Conservation (phyloP, 805 yeast species). For the Torulaspora maleeae region DNA sequence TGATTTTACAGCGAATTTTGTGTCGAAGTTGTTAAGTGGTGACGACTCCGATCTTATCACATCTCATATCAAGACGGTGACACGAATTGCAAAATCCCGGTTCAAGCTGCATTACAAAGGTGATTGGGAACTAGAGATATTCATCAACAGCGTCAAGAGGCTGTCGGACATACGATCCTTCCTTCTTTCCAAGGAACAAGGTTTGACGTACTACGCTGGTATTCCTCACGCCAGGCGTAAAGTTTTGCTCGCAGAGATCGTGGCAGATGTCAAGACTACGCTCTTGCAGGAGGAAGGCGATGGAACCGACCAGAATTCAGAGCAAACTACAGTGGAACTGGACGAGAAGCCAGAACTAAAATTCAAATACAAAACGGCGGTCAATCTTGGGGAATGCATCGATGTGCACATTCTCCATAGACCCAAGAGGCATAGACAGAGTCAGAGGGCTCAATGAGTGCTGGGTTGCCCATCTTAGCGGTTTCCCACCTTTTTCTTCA, state of each 20-base stretch:
- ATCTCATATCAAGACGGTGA: slow-evolving; percentile 23
- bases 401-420: slow-evolving; percentile 31
- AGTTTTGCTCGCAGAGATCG: slow-evolving; percentile 7
- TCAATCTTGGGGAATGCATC: slow-evolving; percentile 27
- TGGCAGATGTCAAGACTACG: slow-evolving; percentile 4
- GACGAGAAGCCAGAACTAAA: slow-evolving; percentile 27
- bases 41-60: slow-evolving; percentile 4
- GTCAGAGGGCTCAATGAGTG: not conserved
- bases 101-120: slow-evolving; percentile 27
- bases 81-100: slow-evolving; percentile 25
- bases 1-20: slow-evolving; percentile 19
- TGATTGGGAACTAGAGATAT: slow-evolving; percentile 33
- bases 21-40: slow-evolving; percentile 11
- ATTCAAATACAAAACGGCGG: slow-evolving; percentile 22
- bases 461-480: no score
- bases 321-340: slow-evolving; percentile 3
- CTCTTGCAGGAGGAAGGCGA: slow-evolving; percentile 16
- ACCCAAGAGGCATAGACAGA: slow-evolving; percentile 26
- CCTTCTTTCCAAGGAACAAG: slow-evolving; percentile 17
- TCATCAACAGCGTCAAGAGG: slow-evolving; percentile 25
- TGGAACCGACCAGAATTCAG: not conserved
- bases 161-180: slow-evolving; percentile 25
- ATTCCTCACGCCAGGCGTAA: slow-evolving; percentile 9
- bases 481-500: not conserved
- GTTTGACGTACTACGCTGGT: slow-evolving; percentile 1